Base-by-base conservation (phyloP, 768 basidiomycete species). In the Dioszegia hungarica region DNA sequence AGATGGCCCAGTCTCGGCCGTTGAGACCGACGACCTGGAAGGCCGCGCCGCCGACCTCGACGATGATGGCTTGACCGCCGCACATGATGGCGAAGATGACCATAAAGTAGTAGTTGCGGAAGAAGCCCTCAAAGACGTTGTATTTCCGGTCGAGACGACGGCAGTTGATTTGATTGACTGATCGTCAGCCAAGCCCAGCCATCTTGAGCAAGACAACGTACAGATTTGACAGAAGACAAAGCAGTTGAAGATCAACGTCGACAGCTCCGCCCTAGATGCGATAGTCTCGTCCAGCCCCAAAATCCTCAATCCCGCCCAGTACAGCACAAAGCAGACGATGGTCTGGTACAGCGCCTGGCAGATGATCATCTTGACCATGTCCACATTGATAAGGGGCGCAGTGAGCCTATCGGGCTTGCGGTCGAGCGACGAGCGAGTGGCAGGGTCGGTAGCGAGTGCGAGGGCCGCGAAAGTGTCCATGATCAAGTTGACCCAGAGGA, bases 351-450 rank as follows among this genome's bases (percentile, higher is more conserved):
- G 68, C 0, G 93, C 90, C 75, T 99, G 95, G 56, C 88, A 82
- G 47, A 90, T 53, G 54, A 98, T 98, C 81, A 92, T 90, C 80
- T 93, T 97, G 81, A 91, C 86, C 95, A 98, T 99, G 68, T 95
- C 81, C 49, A 87, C 85, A 15, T 84, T 84, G 80, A 99, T 93
- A 47, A 99, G 78, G 2, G 95, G 90, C 1, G 90, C 86, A 1
- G 82, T 84, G 78, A 89, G 89, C 79, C 83, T 85, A 76, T 97
- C 92, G 3, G 95, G 95, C 75, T 89, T 88, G 68, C 94, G 86
- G 54, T 95, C 81, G 40, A 99, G 84, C 8, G 74, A 74, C 5
- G 79, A 74, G 44, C 85, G 85, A 1, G 86, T 84, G 0, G 95
- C 93, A 9, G 92, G 93, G 75, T 98, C 95, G 24, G 95, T 98